Evolutionary conservation across 83 land plant species (phyloP), one percentile per base, ranked within the genome.

Genomic region (Thuja plicata): DNA sequence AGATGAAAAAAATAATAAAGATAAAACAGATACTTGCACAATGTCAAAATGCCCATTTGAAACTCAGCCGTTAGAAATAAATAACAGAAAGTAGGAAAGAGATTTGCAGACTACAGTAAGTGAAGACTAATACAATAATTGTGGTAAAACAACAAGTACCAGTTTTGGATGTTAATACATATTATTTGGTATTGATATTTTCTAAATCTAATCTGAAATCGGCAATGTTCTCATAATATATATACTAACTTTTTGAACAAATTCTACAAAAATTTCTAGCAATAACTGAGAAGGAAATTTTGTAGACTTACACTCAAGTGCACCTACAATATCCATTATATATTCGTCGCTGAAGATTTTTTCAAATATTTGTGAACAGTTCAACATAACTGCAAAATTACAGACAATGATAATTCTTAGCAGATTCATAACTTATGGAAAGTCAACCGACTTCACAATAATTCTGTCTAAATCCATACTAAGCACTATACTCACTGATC

Each of bases 251-350:
- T 37, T 6, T 40, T 5, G 3, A 19, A 10, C 15, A 30, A 21
- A 38, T 79, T 40, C 40, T 79, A 54, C 57, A 54, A 3, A 16
- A 15, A 15, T 79, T 8, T 79, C 45, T 40, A 21, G 27, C 10
- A 82, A 37, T 12, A 82, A 43, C 24, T 82, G 85, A 79, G 46
- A 54, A 48, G 57, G 15, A 84, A 48, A 46, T 11, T 57, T 9
- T 86, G 30, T 45, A 62, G 9, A 57, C 99, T 89, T 93, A 98
- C 99, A 97, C 91, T 98, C 99, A 86, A 98, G 93, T 11, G 93
- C 94, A 45, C 99, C 99, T 87, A 98, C 95, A 45, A 95, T 89
- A 88, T 98, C 99, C 97, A 98, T 94, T 83, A 98, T 92, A 88
- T 92, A 90, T 45, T 98, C 99, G 88, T 98, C 99, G 12, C 96